Conservation (phyloP, 2,329 filamentous ascomycete species). For the Daldinia eschscholtzii region DNA sequence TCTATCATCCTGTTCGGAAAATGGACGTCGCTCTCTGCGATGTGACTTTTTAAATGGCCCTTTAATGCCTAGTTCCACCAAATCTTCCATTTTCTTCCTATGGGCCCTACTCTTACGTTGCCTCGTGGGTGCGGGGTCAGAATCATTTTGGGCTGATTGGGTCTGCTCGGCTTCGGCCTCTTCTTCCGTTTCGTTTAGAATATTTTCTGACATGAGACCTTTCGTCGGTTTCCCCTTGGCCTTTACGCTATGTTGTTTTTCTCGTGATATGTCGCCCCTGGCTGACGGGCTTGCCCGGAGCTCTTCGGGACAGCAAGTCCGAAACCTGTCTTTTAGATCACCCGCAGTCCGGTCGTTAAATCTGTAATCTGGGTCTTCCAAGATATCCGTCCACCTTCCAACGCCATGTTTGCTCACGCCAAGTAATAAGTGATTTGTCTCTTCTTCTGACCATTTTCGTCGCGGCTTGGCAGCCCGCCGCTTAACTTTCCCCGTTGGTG, state of each 20-base stretch:
- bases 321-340: conserved; percentile 75
- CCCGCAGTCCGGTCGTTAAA: conserved; percentile 73
- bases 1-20: conserved; percentile 72
- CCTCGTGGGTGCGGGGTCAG: conserved; percentile 55
- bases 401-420: conserved; percentile 73
- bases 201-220: conserved; percentile 67
- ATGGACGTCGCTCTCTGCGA: conserved; percentile 70
- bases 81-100: conserved; percentile 67
- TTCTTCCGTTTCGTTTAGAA: conserved; percentile 64
- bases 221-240: conserved; percentile 59
- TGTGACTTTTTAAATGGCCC: conserved; percentile 73
- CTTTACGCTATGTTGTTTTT: conserved; percentile 40
- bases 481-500: conserved; percentile 59
- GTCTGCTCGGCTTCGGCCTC: conserved; percentile 45
- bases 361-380: conserved; percentile 70
- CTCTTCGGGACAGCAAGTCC: conserved; percentile 74
- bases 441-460: conserved; percentile 74
- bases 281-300: conserved; percentile 59
- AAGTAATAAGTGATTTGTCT: conserved; percentile 72
- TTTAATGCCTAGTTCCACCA: conserved; percentile 70
- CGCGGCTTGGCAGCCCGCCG: conserved; percentile 69
- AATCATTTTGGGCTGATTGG: conserved; percentile 49
- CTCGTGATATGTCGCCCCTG: conserved; percentile 50
- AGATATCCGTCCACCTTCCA: conserved; percentile 74
- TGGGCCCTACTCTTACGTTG: conserved; percentile 66